phyloP scores from a whole-genome alignment of 768 basidiomycete species.

The Hericium alpestre region DNA sequence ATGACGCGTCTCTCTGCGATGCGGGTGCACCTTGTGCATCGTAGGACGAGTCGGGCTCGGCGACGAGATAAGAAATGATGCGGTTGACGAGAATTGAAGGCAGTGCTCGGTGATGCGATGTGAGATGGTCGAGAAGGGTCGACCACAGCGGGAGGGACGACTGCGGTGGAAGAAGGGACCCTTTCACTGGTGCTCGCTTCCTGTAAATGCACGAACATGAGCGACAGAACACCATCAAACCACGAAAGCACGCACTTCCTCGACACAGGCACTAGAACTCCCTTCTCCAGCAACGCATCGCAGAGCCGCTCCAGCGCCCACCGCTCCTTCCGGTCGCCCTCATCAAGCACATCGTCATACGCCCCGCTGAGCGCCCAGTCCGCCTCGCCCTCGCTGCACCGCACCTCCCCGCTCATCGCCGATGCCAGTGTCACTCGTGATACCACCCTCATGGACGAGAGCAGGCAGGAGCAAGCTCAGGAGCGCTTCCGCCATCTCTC shows the following conservation, averaged over 20 bases:
- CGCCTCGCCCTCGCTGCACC: conserved; percentile 25
- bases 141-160: conserved; percentile 52
- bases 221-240: not conserved
- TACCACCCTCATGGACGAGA: too few relatives aligned
- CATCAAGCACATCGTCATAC: conserved; percentile 21
- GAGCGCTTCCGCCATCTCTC: too few relatives aligned
- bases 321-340: conserved; percentile 43
- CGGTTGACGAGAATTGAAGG: conserved; percentile 35
- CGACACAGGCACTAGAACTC: conserved; percentile 71
- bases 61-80: conserved; percentile 30
- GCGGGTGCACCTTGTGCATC: conserved; percentile 6
- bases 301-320: conserved; percentile 64
- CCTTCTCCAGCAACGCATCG: conserved; percentile 55
- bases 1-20: conserved; percentile 29
- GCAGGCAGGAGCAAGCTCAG: too few relatives aligned
- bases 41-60: conserved; percentile 6
- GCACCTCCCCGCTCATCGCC: too few relatives aligned
- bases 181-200: conserved; percentile 38
- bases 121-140: conserved; percentile 50
- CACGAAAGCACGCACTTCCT: conserved; percentile 50
- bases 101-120: conserved; percentile 43
- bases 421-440: too few relatives aligned
- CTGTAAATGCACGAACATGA: conserved; percentile 22
- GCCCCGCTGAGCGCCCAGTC: conserved; percentile 32
- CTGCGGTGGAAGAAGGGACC: conserved; percentile 39